Evolutionary conservation across 2,329 filamentous ascomycete genomes (phyloP).

Genomic region (Tolypocladium amazonense): DNA sequence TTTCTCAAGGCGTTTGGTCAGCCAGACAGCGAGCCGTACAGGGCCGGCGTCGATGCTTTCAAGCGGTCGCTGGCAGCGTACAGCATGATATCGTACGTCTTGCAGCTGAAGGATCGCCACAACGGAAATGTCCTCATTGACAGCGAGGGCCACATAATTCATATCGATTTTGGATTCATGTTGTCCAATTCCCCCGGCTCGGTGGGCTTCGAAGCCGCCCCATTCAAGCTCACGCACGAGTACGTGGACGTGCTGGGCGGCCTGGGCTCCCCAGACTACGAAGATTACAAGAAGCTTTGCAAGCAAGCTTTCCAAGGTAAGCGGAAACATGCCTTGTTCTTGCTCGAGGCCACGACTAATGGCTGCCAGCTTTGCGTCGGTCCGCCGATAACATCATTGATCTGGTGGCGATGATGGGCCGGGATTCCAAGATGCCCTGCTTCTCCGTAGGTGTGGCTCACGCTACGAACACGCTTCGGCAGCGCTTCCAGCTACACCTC

Average conservation of each 20-base stretch:
- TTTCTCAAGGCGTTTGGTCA: constrained; percentile 71
- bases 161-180: constrained; percentile 89
- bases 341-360: neutral
- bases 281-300: constrained; percentile 68
- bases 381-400: constrained; percentile 75
- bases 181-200: constrained; percentile 75
- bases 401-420: constrained; percentile 75
- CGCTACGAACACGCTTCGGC: constrained; percentile 57
- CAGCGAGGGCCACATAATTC: constrained; percentile 75
- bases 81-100: constrained; percentile 72
- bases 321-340: constrained; percentile 7
- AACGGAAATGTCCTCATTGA: constrained; percentile 83
- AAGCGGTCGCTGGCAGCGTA: constrained; percentile 75
- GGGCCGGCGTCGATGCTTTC: constrained; percentile 66
- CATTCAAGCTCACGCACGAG: constrained; percentile 78
- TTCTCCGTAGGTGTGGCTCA: constrained; percentile 64
- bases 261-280: constrained; percentile 56
- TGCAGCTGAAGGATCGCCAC: constrained; percentile 78
- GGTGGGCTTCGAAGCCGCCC: constrained; percentile 77
- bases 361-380: constrained; percentile 52
- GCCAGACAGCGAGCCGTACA: constrained; percentile 57
- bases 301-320: constrained; percentile 74
- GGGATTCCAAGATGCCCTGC: constrained; percentile 75
- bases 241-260: constrained; percentile 79
- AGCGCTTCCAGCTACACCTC: constrained; percentile 71